These are phyloP conservation scores for Leonotis leonurus DNA, from an alignment of 257 asterid genomes.

Conservation along the genomic window DNA sequence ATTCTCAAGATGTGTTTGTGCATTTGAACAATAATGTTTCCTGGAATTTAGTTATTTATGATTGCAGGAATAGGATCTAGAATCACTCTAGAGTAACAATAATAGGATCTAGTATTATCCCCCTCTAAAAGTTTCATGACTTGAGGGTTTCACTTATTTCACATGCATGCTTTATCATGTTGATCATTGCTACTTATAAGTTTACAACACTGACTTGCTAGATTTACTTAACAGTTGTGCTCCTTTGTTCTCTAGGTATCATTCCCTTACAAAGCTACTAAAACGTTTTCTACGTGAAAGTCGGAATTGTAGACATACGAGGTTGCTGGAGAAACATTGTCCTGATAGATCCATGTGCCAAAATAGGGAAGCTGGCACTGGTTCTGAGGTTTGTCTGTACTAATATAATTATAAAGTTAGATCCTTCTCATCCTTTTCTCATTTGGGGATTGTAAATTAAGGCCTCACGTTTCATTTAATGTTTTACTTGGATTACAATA, in stretches of 20 bases:
- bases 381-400: conserved; percentile 37
- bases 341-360: conserved; percentile 30
- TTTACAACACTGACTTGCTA: not conserved
- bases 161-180: not conserved
- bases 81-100: not conserved
- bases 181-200: not conserved
- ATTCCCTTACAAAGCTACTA: conserved; percentile 53
- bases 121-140: not conserved
- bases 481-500: not conserved
- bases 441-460: not conserved
- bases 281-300: conserved; percentile 50
- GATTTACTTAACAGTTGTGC: conserved; percentile 10
- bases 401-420: not conserved
- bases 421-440: conserved; percentile 5
- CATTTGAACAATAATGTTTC: not conserved
- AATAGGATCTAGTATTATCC: not conserved
- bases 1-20: not conserved
- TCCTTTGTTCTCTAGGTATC: conserved; percentile 47
- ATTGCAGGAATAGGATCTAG: not conserved
- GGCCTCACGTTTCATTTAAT: not conserved
- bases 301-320: conserved; percentile 43
- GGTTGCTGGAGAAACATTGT: conserved; percentile 83
- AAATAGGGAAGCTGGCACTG: conserved; percentile 16
- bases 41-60: not conserved
- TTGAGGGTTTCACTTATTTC: not conserved